These are phyloP conservation scores for Asterionellopsis glacialis DNA, from an alignment of 108 stramenopile genomes.

Conservation along the genomic window DNA sequence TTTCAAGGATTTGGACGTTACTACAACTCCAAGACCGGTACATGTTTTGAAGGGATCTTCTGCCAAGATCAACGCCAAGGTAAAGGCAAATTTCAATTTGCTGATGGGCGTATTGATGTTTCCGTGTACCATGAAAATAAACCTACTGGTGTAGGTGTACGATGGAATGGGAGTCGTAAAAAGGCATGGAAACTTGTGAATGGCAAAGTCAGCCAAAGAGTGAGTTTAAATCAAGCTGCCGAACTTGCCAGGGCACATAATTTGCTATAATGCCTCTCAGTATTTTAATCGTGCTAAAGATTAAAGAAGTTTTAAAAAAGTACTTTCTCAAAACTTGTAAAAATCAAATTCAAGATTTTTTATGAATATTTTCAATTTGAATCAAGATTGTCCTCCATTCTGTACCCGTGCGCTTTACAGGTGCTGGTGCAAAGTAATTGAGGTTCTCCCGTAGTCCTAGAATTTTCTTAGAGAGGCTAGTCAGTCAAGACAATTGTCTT, in stretches of 20 bases:
- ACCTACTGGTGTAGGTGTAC: constrained; percentile 48
- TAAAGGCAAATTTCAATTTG: constrained; percentile 50
- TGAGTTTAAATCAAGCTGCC: not conserved
- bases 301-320: too few species aligned
- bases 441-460: too few species aligned
- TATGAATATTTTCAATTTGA: too few species aligned
- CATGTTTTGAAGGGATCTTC: constrained; percentile 51
- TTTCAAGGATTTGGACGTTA: constrained; percentile 63
- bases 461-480: too few species aligned
- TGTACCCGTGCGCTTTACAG: too few species aligned
- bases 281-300: too few species aligned
- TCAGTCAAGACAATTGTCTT: too few species aligned
- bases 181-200: constrained; percentile 43
- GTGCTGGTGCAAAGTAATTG: too few species aligned
- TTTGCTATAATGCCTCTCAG: too few species aligned
- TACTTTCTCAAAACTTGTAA: too few species aligned
- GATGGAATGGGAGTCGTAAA: constrained; percentile 54
- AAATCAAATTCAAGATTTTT: too few species aligned
- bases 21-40: constrained; percentile 44
- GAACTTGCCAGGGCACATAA: constrained; percentile 1
- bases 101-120: constrained; percentile 52
- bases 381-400: too few species aligned
- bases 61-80: constrained; percentile 39
- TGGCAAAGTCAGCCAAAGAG: not conserved
- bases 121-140: constrained; percentile 44